Evolutionary conservation across 75 land plant species (phyloP).

Genomic region (Picea glauca): DNA sequence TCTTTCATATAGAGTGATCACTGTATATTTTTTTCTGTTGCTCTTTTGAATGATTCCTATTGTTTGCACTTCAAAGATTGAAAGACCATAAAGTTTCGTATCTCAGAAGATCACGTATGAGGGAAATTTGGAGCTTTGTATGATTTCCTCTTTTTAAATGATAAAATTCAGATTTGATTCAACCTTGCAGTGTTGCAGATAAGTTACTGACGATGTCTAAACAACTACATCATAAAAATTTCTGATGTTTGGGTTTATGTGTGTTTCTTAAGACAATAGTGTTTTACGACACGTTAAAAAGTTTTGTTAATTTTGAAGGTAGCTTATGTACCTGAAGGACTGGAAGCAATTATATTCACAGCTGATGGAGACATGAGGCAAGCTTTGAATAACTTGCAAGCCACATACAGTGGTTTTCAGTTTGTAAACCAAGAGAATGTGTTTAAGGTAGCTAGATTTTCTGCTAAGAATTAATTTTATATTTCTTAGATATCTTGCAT

Average conservation of each 20-base stretch:
- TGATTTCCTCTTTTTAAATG: neutral
- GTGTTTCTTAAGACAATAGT: neutral
- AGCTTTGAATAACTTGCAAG: conserved; percentile 97
- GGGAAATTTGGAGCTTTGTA: neutral
- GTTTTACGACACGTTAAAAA: neutral
- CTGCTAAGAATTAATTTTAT: neutral
- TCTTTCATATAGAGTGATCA: neutral
- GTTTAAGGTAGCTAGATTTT: conserved; percentile 63
- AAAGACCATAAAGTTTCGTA: neutral
- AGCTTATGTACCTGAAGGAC: conserved; percentile 95
- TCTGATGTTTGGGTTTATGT: neutral
- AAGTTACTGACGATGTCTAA: neutral
- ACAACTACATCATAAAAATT: neutral
- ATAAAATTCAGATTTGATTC: neutral
- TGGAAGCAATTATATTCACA: conserved; percentile 99
- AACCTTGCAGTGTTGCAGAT: neutral
- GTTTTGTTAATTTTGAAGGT: conserved; percentile 44
- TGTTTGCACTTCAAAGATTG: neutral
- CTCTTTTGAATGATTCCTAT: neutral
- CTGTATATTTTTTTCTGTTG: neutral
- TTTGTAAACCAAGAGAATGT: conserved; percentile 99
- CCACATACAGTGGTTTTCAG: conserved; percentile 91
- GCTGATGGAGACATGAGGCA: conserved; percentile 99
- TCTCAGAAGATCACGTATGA: neutral
- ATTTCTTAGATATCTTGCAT: neutral